These are phyloP conservation scores for Alternaria sp. DNA, from an alignment of 2,329 filamentous ascomycete genomes.

Conservation along the genomic window DNA sequence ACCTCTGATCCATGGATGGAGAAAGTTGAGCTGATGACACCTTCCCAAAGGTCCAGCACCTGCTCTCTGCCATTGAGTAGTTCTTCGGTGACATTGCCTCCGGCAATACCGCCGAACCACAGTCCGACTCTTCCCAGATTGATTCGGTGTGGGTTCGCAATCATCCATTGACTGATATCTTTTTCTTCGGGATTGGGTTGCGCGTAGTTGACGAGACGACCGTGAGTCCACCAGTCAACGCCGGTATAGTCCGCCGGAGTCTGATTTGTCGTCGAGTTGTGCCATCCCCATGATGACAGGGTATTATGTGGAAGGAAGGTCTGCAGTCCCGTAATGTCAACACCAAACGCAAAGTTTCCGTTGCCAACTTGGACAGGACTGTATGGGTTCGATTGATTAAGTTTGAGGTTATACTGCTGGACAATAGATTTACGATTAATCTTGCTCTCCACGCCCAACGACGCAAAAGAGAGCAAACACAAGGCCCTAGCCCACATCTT, in stretches of 20 bases:
- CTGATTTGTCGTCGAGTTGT: slow-evolving; percentile 52
- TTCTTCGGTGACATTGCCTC: slow-evolving; percentile 52
- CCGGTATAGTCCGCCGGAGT: slow-evolving; percentile 53
- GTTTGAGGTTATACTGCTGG: slow-evolving; percentile 56
- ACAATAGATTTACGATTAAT: slow-evolving; percentile 45
- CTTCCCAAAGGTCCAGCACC: slow-evolving; percentile 59
- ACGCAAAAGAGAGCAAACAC: slow-evolving; percentile 9
- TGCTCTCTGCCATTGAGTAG: slow-evolving; percentile 54
- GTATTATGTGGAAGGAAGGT: slow-evolving; percentile 55
- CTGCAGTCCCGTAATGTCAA: slow-evolving; percentile 57
- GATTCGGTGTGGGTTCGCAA: slow-evolving; percentile 62
- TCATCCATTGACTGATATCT: slow-evolving; percentile 62
- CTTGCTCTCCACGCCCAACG: slow-evolving; percentile 15
- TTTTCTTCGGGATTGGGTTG: slow-evolving; percentile 53
- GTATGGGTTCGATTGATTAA: slow-evolving; percentile 58
- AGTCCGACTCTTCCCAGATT: slow-evolving; percentile 61
- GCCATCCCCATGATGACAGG: slow-evolving; percentile 57
- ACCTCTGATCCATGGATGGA: slow-evolving; percentile 52
- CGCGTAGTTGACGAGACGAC: slow-evolving; percentile 54
- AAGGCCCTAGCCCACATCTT: slow-evolving; percentile 7
- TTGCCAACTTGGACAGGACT: slow-evolving; percentile 63
- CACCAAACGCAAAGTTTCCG: slow-evolving; percentile 59
- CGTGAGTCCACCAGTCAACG: slow-evolving; percentile 57
- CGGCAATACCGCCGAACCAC: slow-evolving; percentile 55
- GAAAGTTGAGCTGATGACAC: slow-evolving; percentile 57